Conservation (phyloP, 345 rosid genomes). For the Eucalyptus urophylla region DNA sequence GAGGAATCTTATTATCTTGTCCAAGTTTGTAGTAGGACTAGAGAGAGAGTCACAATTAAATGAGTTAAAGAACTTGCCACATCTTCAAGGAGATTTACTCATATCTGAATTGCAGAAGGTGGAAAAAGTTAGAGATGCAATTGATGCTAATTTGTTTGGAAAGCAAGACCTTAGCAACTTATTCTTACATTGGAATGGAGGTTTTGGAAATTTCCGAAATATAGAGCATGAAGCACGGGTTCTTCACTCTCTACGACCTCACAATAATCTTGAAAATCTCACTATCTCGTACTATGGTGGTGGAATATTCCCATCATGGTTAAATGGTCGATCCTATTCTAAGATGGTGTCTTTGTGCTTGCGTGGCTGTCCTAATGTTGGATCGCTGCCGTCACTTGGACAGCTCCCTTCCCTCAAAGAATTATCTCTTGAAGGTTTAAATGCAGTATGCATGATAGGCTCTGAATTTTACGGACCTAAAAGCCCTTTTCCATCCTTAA, state of each 20-base stretch:
- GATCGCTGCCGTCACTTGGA: accelerated
- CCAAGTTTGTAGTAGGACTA: neutral
- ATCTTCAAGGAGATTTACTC: neutral
- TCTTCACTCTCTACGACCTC: neutral
- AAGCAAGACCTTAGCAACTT: too few relatives aligned
- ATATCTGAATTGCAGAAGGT: neutral
- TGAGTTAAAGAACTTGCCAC: neutral
- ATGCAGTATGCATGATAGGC: neutral
- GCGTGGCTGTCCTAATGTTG: accelerated
- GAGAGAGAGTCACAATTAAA: accelerated
- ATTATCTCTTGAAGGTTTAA: neutral
- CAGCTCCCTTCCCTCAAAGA: neutral
- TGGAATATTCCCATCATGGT: accelerated
- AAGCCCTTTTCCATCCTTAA: neutral
- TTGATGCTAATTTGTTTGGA: accelerated
- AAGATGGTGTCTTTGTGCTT: accelerated
- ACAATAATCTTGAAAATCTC: neutral
- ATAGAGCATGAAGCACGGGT: accelerated
- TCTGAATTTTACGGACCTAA: neutral
- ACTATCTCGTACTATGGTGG: neutral
- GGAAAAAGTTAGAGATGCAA: neutral
- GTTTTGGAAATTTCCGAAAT: accelerated
- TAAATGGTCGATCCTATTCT: accelerated
- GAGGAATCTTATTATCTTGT: too few relatives aligned
- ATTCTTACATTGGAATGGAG: accelerated